A percentile compares a stretch with the other conserved stretches of the same genome.
Evolutionary conservation across 1,284 basidiomycete species (phyloP).

Genomic region (Trichosporon sp.): DNA sequence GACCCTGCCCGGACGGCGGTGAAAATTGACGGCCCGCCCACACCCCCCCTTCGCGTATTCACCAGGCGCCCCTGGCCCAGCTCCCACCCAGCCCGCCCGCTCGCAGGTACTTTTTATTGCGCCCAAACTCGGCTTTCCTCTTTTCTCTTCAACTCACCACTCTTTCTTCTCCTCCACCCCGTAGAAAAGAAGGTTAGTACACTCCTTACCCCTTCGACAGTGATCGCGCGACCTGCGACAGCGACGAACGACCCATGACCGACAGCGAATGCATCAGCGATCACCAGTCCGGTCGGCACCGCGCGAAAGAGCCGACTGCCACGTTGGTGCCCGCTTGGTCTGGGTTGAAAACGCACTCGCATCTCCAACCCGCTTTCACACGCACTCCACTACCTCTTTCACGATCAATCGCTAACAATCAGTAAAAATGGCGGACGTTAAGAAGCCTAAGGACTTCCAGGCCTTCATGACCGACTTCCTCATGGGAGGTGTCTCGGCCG

Average conservation of each 20-base stretch:
- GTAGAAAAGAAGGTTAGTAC: constrained; percentile 30
- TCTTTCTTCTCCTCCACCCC: constrained; percentile 30
- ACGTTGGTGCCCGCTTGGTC: background rate
- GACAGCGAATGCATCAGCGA: background rate
- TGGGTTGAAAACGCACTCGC: background rate
- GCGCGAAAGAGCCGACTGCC: background rate
- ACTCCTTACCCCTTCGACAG: background rate
- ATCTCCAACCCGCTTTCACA: constrained; percentile 9
- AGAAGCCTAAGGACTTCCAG: constrained; percentile 58
- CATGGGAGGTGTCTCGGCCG: constrained; percentile 61
- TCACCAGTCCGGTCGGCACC: too few species aligned
- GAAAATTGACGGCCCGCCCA: constrained; percentile 14
- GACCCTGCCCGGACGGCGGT: constrained; percentile 10
- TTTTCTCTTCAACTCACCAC: constrained; percentile 33
- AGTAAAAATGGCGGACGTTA: constrained; percentile 47
- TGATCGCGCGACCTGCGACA: background rate
- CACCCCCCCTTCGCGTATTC: constrained; percentile 13
- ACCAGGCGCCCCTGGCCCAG: background rate
- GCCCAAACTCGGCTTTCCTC: constrained; percentile 10
- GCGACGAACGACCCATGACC: background rate
- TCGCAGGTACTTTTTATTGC: constrained; percentile 20
- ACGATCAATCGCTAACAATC: constrained; percentile 20
- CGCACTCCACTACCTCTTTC: background rate
- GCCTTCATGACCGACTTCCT: constrained; percentile 58
- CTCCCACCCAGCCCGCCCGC: background rate